phyloP scores from a whole-genome alignment of 805 yeast genomes.

The Torulaspora gathmanii region DNA sequence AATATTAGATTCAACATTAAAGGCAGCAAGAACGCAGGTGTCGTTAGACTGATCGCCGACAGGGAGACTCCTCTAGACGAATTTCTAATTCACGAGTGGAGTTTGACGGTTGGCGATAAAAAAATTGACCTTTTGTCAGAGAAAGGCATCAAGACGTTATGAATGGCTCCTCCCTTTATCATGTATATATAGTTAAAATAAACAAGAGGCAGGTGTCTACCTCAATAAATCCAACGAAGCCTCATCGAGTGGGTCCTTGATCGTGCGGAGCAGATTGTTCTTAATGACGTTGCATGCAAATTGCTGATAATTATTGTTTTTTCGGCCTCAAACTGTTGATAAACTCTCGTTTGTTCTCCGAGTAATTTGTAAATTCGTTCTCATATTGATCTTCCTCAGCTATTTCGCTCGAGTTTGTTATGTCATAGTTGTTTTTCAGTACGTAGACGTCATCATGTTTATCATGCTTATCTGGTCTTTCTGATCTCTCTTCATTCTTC shows the following conservation, averaged over 20 bases:
- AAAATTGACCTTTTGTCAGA: conserved; percentile 49
- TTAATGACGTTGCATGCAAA: background rate
- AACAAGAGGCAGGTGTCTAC: background rate
- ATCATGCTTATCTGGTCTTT: conserved; percentile 8
- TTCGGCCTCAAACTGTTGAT: conserved; percentile 41
- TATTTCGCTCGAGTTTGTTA: conserved; percentile 32
- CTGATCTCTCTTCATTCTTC: conserved; percentile 9
- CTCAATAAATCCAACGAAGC: background rate
- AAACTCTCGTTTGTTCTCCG: conserved; percentile 41
- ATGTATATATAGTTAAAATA: conserved; percentile 10
- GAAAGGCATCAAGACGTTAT: conserved; percentile 31
- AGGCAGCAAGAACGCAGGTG: conserved; percentile 56
- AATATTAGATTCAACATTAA: conserved; percentile 65
- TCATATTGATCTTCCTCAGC: conserved; percentile 44
- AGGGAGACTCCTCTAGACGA: conserved; percentile 55
- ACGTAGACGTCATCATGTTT: conserved; percentile 25
- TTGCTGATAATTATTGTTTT: conserved; percentile 9
- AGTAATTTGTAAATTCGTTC: conserved; percentile 45
- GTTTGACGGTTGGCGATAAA: conserved; percentile 46
- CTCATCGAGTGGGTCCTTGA: background rate
- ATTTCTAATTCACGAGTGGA: conserved; percentile 62
- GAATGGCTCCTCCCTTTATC: conserved; percentile 2
- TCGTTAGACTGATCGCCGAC: conserved; percentile 62
- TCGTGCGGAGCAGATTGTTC: background rate
- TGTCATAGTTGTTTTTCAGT: conserved; percentile 35